Evolutionary conservation across 1,284 basidiomycete genomes (phyloP), one percentile per base, ranked within the genome.

Genomic region (Microbotryum silenes-acaulis): DNA sequence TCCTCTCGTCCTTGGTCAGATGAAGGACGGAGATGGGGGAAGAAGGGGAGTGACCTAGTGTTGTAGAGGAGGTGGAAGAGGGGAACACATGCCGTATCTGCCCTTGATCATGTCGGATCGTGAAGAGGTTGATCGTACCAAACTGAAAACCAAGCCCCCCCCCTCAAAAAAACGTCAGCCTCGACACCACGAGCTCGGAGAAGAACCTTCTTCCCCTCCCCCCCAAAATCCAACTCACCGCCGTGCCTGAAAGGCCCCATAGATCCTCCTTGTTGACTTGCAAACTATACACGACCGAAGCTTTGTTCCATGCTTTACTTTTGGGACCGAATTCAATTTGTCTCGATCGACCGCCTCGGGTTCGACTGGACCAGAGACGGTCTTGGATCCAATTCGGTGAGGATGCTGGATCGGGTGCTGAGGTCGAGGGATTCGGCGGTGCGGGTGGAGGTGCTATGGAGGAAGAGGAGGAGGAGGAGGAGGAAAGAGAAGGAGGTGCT

Each of bases 81-180:
- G 65, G 66, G 74, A 97, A 81, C 4, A 84, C 82, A 77, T 91
- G 86, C 54, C 84, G 81, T 27, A 88, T 78, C 60, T 83, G 83
- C 21, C 94, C 94, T 47, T 93, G 89, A 59, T 91, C 87, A 75
- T 98, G 94, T 46, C 94, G 84, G 42, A 97, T 82, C 2, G 91
- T 94, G 73, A 88, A 92, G 33, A 98, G 80, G 76, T 94, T 93
- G 72, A 96, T 87, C 69, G 85, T 82, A 12, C 92, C 92, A 67
- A 81, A 80, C 88, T 93, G 70, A 31, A 31, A 31, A 2, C 31
- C 31, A 31, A 27, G 1, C 0, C 27, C 27, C 27, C 27, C 6
- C 27, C 27, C 25, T 25, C 25, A 25, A 25, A 25, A 25, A 25
- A 3, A 25, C 29, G 29, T 31, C 31, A 31, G 31, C 31, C 8